phyloP scores from a whole-genome alignment of 75 land plant genomes.

The Isoetes taiwanensis region DNA sequence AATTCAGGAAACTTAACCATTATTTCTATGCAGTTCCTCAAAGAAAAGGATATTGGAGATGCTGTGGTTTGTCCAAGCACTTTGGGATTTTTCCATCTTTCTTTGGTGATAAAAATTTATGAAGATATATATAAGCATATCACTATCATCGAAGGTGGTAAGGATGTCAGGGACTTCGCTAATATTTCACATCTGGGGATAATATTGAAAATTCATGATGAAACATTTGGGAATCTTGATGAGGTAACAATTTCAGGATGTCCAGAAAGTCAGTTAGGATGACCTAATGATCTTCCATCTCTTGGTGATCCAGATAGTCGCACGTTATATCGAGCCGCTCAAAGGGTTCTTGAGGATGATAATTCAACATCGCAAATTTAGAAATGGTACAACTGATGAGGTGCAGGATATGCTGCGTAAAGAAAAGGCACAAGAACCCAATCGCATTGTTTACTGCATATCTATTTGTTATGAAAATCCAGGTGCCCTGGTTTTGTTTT shows the following conservation, averaged over 20 bases:
- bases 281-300: background rate
- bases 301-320: conserved; percentile 54
- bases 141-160: conserved; percentile 80
- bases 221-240: conserved; percentile 88
- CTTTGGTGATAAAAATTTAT: conserved; percentile 70
- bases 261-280: background rate
- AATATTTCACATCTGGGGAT: conserved; percentile 85
- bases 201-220: conserved; percentile 71
- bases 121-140: conserved; percentile 88
- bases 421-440: conserved; percentile 60
- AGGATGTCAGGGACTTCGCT: conserved; percentile 75
- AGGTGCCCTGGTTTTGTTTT: conserved; percentile 73
- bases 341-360: conserved; percentile 60
- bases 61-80: conserved; percentile 72
- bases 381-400: conserved; percentile 53
- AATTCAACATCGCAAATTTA: conserved; percentile 75
- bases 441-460: conserved; percentile 62
- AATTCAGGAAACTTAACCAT: too few relatives aligned
- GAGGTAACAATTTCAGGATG: too few relatives aligned
- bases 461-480: conserved; percentile 88
- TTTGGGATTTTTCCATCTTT: conserved; percentile 67
- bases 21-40: conserved; percentile 33
- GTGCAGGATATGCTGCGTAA: conserved; percentile 56
- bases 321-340: conserved; percentile 86
- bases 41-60: conserved; percentile 89